Conservation (phyloP, 129 eudicot genomes). For the Calendula officinalis region DNA sequence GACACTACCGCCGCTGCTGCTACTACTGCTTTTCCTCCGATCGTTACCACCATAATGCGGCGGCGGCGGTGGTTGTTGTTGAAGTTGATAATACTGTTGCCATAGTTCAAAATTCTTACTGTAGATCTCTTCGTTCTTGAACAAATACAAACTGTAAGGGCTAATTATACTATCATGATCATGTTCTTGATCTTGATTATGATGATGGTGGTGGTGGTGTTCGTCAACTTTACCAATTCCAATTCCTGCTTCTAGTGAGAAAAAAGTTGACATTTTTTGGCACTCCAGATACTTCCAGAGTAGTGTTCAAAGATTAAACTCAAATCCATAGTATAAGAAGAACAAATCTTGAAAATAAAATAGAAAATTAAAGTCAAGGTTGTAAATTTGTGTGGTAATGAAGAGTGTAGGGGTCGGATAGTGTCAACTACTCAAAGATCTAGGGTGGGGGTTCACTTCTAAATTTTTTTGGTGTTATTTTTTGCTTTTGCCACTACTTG, state of each 20-base stretch:
- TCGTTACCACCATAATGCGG: conserved; percentile 35
- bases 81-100: conserved; percentile 61
- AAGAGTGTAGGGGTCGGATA: conserved; percentile 44
- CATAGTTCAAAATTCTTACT: conserved; percentile 80
- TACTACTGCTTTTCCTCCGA: conserved; percentile 15
- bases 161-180: conserved; percentile 14
- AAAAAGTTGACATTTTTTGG: conserved; percentile 62
- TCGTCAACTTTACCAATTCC: conserved; percentile 31
- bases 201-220: conserved; percentile 11
- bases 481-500: conserved; percentile 13
- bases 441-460: conserved; percentile 43
- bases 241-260: conserved; percentile 54
- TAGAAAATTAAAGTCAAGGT: conserved; percentile 3
- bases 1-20: conserved; percentile 5
- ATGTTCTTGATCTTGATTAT: conserved; percentile 25
- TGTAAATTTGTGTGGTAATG: conserved; percentile 36
- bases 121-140: conserved; percentile 80
- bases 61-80: conserved; percentile 32
- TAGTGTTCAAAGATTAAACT: conserved; percentile 30
- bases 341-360: neutral
- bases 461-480: conserved; percentile 15
- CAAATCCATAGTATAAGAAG: conserved; percentile 47
- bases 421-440: conserved; percentile 40
- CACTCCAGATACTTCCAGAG: conserved; percentile 1
- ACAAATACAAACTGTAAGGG: conserved; percentile 42